Evolutionary conservation across 768 basidiomycete species (phyloP), one percentile per base, ranked within the genome.

Genomic region (Russula emetica): DNA sequence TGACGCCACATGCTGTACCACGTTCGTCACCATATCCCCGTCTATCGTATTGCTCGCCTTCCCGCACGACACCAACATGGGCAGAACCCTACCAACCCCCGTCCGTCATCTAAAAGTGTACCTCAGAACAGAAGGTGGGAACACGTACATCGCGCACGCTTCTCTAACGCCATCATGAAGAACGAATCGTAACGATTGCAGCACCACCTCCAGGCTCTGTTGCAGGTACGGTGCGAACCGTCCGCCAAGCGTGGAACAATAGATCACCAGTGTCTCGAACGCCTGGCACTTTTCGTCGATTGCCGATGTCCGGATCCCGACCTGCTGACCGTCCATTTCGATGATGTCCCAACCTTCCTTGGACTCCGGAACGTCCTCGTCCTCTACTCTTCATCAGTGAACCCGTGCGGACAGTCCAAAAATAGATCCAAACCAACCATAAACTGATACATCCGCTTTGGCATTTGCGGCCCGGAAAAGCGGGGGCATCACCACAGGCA

Each of bases 271-370:
- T n/a, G 89, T 92, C 70, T 92, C 89, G 67, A 92, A 91, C 2
- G 92, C 91, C 70, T 90, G 88, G 62, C 90, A 90, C 70, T 93
- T 93, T 68, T 94, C 90, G 70, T 93, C 91, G 69, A 94, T 85
- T 0, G 84, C 83, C 0, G 88, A 85, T 3, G 90, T 93, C 60
- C 87, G 82, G 66, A 93, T 89, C 1, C 87, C 88, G 28, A 91
- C 79, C 20, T 83, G 82, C 55, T 87, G 85, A 0, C 91, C 91
- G 55, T 91, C 88, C 79, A 92, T 83, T 7, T 80, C 78, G 64
- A 92, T 80, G 1, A 86, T 89, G 70, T 90, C 89, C 85, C 85
- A 92, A 11, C 89, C 88, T 40, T 92, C 88, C 14, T 83, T 80
- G 26, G 86, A 85, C 51, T 81, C 80, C 1, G 72, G 68, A 9